phyloP scores from a whole-genome alignment of 1,284 basidiomycete genomes.

The Tremellales sp. region DNA sequence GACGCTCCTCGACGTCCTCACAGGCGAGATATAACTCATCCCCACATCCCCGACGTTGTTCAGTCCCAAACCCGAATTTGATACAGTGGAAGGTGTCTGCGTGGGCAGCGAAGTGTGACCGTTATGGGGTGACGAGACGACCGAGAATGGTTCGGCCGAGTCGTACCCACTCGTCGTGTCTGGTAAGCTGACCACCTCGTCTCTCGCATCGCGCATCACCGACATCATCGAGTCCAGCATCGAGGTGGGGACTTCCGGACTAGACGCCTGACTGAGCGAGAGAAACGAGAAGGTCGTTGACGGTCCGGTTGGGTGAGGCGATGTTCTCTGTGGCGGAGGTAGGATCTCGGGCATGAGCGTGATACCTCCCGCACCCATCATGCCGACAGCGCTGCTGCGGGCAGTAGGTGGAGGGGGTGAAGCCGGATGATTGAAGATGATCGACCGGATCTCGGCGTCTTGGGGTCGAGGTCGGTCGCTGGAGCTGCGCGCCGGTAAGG shows the following conservation, averaged over 20 bases:
- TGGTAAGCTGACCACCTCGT: not conserved
- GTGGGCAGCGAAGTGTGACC: too few species aligned
- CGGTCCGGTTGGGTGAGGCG: not conserved
- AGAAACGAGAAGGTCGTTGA: conserved; percentile 26
- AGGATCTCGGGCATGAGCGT: not conserved
- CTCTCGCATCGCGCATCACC: not conserved
- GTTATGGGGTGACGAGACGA: not conserved
- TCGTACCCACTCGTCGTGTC: not conserved
- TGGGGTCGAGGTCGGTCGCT: conserved; percentile 2
- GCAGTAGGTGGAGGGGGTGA: conserved; percentile 2
- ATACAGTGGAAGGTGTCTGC: too few species aligned
- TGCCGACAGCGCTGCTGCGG: not conserved
- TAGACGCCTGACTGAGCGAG: conserved; percentile 22
- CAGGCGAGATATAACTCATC: not conserved
- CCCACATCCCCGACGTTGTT: not conserved
- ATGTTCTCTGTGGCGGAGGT: not conserved
- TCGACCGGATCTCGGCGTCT: conserved; percentile 17
- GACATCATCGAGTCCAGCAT: not conserved
- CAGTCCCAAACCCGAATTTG: too few species aligned
- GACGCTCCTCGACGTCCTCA: not conserved
- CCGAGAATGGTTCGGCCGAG: not conserved
- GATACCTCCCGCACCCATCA: not conserved
- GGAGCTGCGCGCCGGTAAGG: not conserved
- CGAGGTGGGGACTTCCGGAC: conserved; percentile 7
- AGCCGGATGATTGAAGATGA: conserved; percentile 17